Evolutionary conservation across 768 basidiomycete species (phyloP).

Genomic region (Trametes gibbosa): DNA sequence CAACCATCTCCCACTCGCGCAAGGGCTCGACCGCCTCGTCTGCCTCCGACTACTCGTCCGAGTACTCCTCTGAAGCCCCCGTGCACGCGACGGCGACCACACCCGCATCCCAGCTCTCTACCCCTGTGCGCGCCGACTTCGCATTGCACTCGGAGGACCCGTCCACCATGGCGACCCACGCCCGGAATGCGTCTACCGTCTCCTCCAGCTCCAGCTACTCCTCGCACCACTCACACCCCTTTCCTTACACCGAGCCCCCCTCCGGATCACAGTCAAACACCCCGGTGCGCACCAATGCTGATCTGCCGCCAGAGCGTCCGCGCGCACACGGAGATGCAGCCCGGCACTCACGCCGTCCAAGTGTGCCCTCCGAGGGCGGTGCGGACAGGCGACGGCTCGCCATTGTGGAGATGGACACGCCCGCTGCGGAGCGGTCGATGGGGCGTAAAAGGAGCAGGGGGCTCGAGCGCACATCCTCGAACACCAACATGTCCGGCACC

Average conservation of each 20-base stretch:
- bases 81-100: not conserved
- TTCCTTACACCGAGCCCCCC: not conserved
- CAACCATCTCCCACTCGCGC: constrained; percentile 14
- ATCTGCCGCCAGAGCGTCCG: not conserved
- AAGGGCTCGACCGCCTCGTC: constrained; percentile 28
- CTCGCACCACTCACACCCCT: constrained; percentile 22
- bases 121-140: constrained; percentile 3
- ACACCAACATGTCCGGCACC: constrained; percentile 3
- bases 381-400: constrained; percentile 65
- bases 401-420: constrained; percentile 58
- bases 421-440: constrained; percentile 25
- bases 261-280: not conserved
- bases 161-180: not conserved
- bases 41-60: constrained; percentile 52
- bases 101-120: not conserved
- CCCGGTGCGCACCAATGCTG: constrained; percentile 4
- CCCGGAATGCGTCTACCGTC: not conserved
- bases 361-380: constrained; percentile 55
- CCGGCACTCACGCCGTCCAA: constrained; percentile 41
- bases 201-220: not conserved
- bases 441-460: constrained; percentile 22
- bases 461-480: constrained; percentile 1
- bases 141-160: not conserved
- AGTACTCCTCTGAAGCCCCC: constrained; percentile 28
- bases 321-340: constrained; percentile 5